Base-by-base conservation (phyloP, 352 stramenopile genomes). In the Phytopythium ostracodes region DNA sequence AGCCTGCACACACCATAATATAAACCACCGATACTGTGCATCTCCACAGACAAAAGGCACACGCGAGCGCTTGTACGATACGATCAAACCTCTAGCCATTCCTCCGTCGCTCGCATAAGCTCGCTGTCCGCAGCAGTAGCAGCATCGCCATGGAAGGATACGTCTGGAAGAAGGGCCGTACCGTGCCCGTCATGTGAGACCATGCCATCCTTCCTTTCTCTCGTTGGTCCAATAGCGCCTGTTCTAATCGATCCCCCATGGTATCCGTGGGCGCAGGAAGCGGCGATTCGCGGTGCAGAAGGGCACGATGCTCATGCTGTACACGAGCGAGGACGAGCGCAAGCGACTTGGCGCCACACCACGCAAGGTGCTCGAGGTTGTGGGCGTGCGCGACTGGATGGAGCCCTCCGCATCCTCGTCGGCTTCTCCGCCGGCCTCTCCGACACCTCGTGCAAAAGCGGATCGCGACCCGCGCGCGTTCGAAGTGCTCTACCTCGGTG, bases 271-370 rank as follows among this genome's bases (percentile, higher is more conserved):
- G 1, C 25, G 18, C 57, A 92, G 84, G 80, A 80, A 88, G 52
- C 79, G 80, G 11, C 70, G 81, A 60, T 93, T 82, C 57, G 88
- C 77, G 54, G 84, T 91, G 36, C 76, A 91, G 4, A 88, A 93
- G 59, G 82, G 82, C 57, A 90, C 80, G 1, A 91, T 93, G 84
- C 72, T 93, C 29, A 66, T 77, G 10, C 83, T 79, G 44, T 91
- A 91, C 65, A 63, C 66, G 6, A 77, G 59, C 22, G 64, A 81
- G 31, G 71, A 90, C 47, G 84, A 92, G 35, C 74, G 67, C 36
- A 57, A 74, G 52, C 73, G 76, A 0, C 64, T 70, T 5, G 66
- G 69, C 4, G 63, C 71, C 1, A 71, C 71, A 4, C 84, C 84
- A 0, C 76, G 81, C 24, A 78, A 81, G 20, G 82, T 93, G 15